Base-by-base conservation (phyloP, 2,329 filamentous ascomycete species). In the Harringtonia aguacate region DNA sequence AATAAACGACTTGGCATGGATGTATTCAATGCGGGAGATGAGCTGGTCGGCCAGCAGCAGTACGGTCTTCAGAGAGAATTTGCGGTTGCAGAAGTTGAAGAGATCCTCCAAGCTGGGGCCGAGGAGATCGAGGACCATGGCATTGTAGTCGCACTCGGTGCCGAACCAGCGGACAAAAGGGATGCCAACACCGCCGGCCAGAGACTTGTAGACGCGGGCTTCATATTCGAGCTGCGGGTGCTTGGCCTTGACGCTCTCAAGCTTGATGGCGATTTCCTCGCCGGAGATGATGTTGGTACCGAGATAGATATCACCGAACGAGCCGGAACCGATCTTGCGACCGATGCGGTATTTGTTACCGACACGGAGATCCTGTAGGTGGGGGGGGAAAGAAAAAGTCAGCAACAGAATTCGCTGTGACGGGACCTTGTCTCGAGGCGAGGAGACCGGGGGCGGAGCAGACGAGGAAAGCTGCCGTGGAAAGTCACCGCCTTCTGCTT, bases 81-180 rank as follows among this genome's bases (percentile, higher is more conserved):
- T 97, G 66, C 92, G 85, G 81, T 97, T 97, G 81, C 92, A 98
- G 68, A 97, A 97, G 79, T 98, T 97, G 86, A 98, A 98, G 29
- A 98, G 77, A 62, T 98, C 92, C 69, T 98, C 92, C 66, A 98
- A 70, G 59, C 84, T 92, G 54, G 92, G 92, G 33, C 92, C 92
- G 46, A 98, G 84, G 22, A 98, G 81, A 61, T 98, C 92, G 53
- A 97, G 80, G 42, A 98, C 92, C 92, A 98, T 97, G 64, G 92
- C 92, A 69, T 98, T 97, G 80, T 98, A 97, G 72, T 97, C 92
- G 68, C 90, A 97, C 70, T 98, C 92, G 48, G 90, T 97, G 55
- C 92, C 92, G 67, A 97, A 98, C 92, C 92, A 98, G 68, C 90
- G 88, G 61, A 98, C 92, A 60, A 97, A 97, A 39, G 92, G 92